Percentiles rank a stretch among this genome's conserved stretches.
phyloP scores from a whole-genome alignment of 1,284 basidiomycete genomes.

The Malassezia nana region DNA sequence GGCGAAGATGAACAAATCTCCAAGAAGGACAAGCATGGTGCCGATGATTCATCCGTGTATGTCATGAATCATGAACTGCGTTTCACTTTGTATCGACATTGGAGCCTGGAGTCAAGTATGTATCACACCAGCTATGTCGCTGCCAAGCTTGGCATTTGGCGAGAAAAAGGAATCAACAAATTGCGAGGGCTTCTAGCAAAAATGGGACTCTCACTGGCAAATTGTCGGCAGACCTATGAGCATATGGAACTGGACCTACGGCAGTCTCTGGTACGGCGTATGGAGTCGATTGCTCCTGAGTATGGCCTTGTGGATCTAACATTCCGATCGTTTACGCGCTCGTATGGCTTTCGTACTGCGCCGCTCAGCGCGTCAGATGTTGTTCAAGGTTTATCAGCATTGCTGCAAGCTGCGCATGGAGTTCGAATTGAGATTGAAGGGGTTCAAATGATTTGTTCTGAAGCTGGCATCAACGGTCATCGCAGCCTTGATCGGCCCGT shows the following conservation, averaged over 20 bases:
- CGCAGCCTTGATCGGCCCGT: neutral
- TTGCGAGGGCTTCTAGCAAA: conserved; percentile 87
- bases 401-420: conserved; percentile 83
- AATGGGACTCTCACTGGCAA: conserved; percentile 91
- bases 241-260: conserved; percentile 97
- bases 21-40: conserved; percentile 22
- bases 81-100: conserved; percentile 91
- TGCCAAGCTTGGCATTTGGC: conserved; percentile 89
- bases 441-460: conserved; percentile 10
- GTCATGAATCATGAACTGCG: conserved; percentile 49
- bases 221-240: conserved; percentile 82
- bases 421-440: conserved; percentile 61
- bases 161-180: conserved; percentile 77
- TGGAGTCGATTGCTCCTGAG: conserved; percentile 84
- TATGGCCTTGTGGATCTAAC: conserved; percentile 90
- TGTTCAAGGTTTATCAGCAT: conserved; percentile 75
- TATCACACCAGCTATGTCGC: conserved; percentile 93
- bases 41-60: conserved; percentile 38
- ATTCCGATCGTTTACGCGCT: conserved; percentile 83
- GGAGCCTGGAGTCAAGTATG: conserved; percentile 96
- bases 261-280: conserved; percentile 65
- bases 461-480: neutral
- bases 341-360: conserved; percentile 74
- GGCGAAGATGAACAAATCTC: conserved; percentile 14
- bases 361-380: conserved; percentile 85